Evolutionary conservation across 73 alveolate species (phyloP).

Genomic region (Tetrahymena thermophila): DNA sequence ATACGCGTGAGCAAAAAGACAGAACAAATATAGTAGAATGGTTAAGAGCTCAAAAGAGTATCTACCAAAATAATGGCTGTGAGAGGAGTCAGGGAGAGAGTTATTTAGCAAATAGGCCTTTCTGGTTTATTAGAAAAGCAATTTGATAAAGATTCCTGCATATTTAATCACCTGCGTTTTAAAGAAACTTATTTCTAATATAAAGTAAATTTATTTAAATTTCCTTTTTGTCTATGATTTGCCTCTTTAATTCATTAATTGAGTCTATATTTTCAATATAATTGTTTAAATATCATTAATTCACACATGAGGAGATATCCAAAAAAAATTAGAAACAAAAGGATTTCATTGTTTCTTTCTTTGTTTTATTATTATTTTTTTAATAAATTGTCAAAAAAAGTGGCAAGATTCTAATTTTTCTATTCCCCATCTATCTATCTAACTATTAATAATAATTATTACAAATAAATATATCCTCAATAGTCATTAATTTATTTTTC

Average conservation of each 20-base stretch:
- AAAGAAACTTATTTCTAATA: background rate
- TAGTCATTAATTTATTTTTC: too few species aligned
- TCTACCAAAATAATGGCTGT: background rate
- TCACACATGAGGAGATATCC: background rate
- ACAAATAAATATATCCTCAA: background rate
- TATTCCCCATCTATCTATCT: background rate
- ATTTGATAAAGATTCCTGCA: background rate
- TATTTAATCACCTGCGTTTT: background rate
- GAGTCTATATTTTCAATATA: background rate
- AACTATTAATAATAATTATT: too few species aligned
- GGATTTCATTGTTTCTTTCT: too few species aligned
- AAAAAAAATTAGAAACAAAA: too few species aligned
- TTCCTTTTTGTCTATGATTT: background rate
- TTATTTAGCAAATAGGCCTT: background rate
- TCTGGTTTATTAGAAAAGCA: background rate
- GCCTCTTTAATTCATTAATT: background rate
- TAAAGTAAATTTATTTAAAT: background rate
- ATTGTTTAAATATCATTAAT: background rate
- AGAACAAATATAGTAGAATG: background rate
- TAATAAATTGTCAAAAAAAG: background rate
- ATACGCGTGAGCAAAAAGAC: background rate
- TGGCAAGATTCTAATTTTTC: background rate
- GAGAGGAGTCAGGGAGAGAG: background rate
- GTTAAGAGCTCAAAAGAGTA: background rate
- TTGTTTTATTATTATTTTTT: too few species aligned